Percentiles rank a stretch among this genome's conserved stretches.
phyloP scores from a whole-genome alignment of 73 alveolate species.

The Paramecium sonneborni region DNA sequence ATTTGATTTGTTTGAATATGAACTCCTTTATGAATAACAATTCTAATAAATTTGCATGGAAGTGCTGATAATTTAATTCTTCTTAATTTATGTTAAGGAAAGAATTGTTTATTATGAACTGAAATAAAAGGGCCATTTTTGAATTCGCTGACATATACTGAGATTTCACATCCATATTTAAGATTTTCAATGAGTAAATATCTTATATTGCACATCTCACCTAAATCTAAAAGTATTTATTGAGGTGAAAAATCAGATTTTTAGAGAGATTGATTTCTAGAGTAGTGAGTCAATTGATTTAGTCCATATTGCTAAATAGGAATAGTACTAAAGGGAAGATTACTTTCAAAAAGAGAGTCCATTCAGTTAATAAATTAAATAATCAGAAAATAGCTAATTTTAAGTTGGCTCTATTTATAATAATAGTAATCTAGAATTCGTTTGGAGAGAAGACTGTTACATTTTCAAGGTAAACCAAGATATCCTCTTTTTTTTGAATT shows the following conservation, averaged over 20 bases:
- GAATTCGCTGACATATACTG: constrained; percentile 30
- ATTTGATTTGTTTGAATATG: background rate
- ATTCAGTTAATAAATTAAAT: background rate
- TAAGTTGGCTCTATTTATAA: background rate
- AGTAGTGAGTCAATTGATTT: background rate
- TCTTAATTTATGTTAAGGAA: background rate
- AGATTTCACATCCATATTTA: constrained; percentile 49
- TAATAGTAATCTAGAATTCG: background rate
- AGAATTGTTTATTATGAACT: constrained; percentile 7
- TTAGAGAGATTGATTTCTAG: background rate
- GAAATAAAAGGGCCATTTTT: constrained; percentile 54
- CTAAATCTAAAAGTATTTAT: constrained; percentile 30
- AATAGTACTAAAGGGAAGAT: background rate
- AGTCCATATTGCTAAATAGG: background rate
- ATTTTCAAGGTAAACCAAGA: constrained; percentile 1
- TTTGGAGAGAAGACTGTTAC: constrained; percentile 40
- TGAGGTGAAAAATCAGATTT: background rate
- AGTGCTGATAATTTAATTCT: constrained; percentile 24
- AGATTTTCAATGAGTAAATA: constrained; percentile 35
- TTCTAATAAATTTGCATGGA: constrained; percentile 45
- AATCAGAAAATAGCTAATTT: background rate
- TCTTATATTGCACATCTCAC: constrained; percentile 46
- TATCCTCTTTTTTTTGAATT: background rate
- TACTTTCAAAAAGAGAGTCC: background rate
- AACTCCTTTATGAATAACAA: constrained; percentile 49